These are phyloP conservation scores for Zarea fungicola DNA, from an alignment of 2,329 filamentous ascomycete genomes.

Conservation along the genomic window DNA sequence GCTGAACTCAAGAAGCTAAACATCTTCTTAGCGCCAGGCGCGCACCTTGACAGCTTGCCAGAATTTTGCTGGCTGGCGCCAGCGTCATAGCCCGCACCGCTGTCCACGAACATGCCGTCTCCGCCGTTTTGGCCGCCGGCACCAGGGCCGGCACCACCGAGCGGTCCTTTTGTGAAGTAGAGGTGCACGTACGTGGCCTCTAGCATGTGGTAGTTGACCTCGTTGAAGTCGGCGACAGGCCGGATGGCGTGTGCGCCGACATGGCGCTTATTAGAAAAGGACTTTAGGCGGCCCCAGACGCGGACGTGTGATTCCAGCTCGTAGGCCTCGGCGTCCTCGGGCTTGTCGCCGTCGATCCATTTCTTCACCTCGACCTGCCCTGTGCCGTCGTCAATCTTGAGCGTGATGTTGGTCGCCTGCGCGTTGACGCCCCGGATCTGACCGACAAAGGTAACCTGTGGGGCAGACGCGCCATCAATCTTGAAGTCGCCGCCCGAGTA, in stretches of 20 bases:
- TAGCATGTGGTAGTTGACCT: constrained; percentile 86
- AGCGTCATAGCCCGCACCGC: constrained; percentile 33
- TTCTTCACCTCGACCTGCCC: constrained; percentile 86
- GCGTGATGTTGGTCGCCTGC: constrained; percentile 89
- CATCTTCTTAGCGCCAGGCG: constrained; percentile 59
- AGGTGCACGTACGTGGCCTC: constrained; percentile 88
- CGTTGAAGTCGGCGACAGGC: constrained; percentile 78
- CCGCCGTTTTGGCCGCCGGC: constrained; percentile 33
- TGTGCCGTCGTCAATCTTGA: constrained; percentile 92
- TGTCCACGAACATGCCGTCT: constrained; percentile 28
- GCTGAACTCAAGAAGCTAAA: constrained; percentile 63
- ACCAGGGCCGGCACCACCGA: constrained; percentile 35
- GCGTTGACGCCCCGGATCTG: constrained; percentile 82
- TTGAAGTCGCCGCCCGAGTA: constrained; percentile 71
- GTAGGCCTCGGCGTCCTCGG: constrained; percentile 47
- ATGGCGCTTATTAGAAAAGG: constrained; percentile 77
- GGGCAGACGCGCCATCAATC: constrained; percentile 71
- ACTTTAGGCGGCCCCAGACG: constrained; percentile 78
- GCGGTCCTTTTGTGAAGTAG: constrained; percentile 68
- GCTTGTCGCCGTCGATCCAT: constrained; percentile 66
- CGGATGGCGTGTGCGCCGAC: constrained; percentile 77
- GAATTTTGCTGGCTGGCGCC: constrained; percentile 23
- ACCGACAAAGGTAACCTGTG: constrained; percentile 74
- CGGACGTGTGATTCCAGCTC: constrained; percentile 75
- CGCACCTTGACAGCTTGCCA: constrained; percentile 43